A percentile compares a stretch with the other conserved stretches of the same genome.
phyloP scores from a whole-genome alignment of 208 protist genomes.

The Acanthamoeba royreba region DNA sequence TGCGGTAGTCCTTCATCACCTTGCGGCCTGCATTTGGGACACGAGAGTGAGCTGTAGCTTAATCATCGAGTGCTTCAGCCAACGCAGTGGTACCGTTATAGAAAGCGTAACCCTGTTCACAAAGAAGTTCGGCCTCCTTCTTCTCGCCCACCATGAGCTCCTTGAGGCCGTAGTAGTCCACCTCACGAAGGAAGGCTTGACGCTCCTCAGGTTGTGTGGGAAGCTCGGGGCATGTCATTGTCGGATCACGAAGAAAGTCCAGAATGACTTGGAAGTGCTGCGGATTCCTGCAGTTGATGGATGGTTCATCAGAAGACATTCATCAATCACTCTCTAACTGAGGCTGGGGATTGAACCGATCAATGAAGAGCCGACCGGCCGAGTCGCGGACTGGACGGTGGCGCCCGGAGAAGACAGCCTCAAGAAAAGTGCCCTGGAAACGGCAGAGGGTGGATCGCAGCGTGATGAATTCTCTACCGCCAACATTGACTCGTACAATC shows the following conservation, averaged over 20 bases:
- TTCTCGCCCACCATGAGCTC: conserved; percentile 45
- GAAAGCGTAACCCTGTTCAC: conserved; percentile 44
- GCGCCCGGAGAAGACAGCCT: conserved; percentile 29
- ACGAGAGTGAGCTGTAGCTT: neutral
- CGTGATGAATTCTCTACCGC: conserved; percentile 44
- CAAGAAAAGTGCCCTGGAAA: conserved; percentile 33
- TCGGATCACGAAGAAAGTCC: conserved; percentile 42
- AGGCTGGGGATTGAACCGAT: neutral
- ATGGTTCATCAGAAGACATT: too few relatives aligned
- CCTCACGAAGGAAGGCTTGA: neutral
- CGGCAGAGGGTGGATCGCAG: conserved; percentile 36
- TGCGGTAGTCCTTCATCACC: neutral
- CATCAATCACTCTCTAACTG: too few relatives aligned
- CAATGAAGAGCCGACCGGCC: conserved; percentile 17
- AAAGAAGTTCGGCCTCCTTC: conserved; percentile 21
- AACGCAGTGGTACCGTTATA: conserved; percentile 14
- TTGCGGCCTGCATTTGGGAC: neutral
- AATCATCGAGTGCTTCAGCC: neutral
- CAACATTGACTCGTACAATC: conserved; percentile 30
- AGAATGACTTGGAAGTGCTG: conserved; percentile 43
- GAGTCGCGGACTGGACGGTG: conserved; percentile 1
- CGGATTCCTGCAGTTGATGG: conserved; percentile 45
- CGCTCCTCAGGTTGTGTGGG: neutral
- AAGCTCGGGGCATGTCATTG: conserved; percentile 15
- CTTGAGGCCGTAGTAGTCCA: conserved; percentile 51